These are phyloP conservation scores for Cryptococcus depauperatus DNA, from an alignment of 1,284 basidiomycete genomes.

Conservation along the genomic window DNA sequence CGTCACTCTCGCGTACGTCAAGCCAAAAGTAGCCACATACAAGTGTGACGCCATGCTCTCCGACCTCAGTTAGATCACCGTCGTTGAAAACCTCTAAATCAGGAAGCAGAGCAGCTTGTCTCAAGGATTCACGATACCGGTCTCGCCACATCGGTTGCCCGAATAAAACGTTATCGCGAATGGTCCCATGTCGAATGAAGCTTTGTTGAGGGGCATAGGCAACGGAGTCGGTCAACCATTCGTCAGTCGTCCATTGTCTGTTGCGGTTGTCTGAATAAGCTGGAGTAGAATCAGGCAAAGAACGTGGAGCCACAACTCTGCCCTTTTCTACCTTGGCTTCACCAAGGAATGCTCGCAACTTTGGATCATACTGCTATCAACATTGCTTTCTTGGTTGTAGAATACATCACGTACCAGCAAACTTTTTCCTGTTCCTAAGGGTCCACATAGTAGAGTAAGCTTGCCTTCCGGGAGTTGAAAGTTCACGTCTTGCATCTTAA, in stretches of 20 bases:
- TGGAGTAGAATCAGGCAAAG: conserved; percentile 23
- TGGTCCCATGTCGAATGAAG: conserved; percentile 42
- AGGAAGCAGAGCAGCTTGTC: conserved; percentile 32
- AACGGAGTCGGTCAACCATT: conserved; percentile 36
- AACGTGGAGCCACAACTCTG: conserved; percentile 23
- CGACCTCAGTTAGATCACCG: conserved; percentile 61
- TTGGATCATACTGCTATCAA: conserved; percentile 1
- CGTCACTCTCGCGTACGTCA: not conserved
- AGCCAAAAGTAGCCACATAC: conserved; percentile 12
- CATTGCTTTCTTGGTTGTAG: not conserved
- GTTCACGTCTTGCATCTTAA: conserved; percentile 26
- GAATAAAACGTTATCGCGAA: conserved; percentile 44
- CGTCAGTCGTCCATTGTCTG: conserved; percentile 19
- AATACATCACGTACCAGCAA: conserved; percentile 28
- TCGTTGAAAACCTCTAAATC: conserved; percentile 40
- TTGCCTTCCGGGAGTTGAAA: conserved; percentile 27
- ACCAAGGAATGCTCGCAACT: conserved; percentile 40
- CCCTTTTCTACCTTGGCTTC: conserved; percentile 30
- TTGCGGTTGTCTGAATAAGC: conserved; percentile 11
- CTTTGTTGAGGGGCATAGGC: conserved; percentile 42
- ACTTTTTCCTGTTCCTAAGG: conserved; percentile 43
- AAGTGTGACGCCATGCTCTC: conserved; percentile 68
- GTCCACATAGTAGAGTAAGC: conserved; percentile 41
- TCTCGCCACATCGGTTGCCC: conserved; percentile 42
- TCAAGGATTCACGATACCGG: conserved; percentile 37